These are phyloP conservation scores for Boletus reticulatus DNA, from an alignment of 768 basidiomycete species.

Conservation along the genomic window DNA sequence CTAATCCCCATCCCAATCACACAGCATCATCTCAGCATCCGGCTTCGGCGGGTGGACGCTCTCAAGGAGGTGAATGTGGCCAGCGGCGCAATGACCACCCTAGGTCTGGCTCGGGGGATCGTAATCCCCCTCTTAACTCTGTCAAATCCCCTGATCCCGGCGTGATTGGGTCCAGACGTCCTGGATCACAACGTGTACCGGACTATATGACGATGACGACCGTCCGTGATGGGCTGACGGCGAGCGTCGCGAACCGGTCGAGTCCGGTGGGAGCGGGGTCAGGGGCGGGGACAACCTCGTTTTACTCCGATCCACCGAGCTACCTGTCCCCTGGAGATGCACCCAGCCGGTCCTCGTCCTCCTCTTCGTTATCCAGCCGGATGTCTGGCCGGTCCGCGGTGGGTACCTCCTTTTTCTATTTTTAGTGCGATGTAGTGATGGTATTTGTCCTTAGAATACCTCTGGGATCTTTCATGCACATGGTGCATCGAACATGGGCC, in stretches of 20 bases:
- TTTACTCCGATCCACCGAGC: conserved; percentile 23
- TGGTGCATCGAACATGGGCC: conserved; percentile 5
- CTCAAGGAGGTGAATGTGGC: conserved; percentile 32
- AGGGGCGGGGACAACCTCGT: conserved; percentile 7
- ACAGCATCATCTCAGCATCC: conserved; percentile 16
- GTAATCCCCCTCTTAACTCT: conserved; percentile 18
- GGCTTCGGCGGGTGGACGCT: conserved; percentile 25
- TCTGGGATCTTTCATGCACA: conserved; percentile 23
- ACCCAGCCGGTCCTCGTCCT: conserved; percentile 32
- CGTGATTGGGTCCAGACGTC: conserved; percentile 8
- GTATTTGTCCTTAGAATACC: conserved; percentile 14
- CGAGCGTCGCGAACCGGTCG: conserved; percentile 20
- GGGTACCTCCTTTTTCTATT: conserved; percentile 1
- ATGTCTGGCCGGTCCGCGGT: conserved; percentile 32
- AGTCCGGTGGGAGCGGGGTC: conserved; percentile 11
- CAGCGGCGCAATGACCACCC: conserved; percentile 19
- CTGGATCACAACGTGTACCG: conserved; percentile 26
- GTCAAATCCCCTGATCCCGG: conserved; percentile 12
- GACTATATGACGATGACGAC: conserved; percentile 34
- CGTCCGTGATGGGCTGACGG: conserved; percentile 27
- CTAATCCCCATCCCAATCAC: conserved; percentile 8
- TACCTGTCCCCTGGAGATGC: conserved; percentile 23
- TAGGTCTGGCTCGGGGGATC: conserved; percentile 30
- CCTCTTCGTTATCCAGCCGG: conserved; percentile 33
- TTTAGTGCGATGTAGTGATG: conserved; percentile 2